Evolutionary conservation across 768 basidiomycete species (phyloP).

Genomic region (Trametes cingulata): DNA sequence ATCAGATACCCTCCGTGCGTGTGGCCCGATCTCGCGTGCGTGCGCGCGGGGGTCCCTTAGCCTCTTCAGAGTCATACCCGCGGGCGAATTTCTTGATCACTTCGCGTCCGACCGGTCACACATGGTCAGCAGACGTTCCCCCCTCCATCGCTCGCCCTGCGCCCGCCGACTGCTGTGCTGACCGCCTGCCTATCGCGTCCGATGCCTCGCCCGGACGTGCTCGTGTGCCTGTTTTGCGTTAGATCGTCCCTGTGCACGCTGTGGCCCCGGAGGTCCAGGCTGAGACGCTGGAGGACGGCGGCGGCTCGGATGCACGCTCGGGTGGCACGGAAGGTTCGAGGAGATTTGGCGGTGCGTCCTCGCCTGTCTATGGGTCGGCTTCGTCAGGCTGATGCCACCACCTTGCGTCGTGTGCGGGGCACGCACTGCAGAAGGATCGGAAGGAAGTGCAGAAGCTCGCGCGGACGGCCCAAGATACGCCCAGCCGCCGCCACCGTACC

Average conservation of each 20-base stretch:
- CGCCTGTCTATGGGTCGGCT: not conserved
- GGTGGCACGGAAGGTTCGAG: not conserved
- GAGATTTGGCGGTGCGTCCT: not conserved
- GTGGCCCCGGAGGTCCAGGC: not conserved
- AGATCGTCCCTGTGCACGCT: constrained; percentile 4
- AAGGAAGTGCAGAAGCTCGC: not conserved
- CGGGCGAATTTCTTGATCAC: constrained; percentile 48
- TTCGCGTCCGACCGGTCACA: constrained; percentile 79
- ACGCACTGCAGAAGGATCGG: not conserved
- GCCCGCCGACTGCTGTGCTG: not conserved
- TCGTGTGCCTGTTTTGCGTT: constrained; percentile 8
- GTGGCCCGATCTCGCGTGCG: not conserved
- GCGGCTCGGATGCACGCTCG: not conserved
- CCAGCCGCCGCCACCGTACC: constrained; percentile 51
- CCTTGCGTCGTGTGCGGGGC: not conserved
- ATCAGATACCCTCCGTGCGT: constrained; percentile 1
- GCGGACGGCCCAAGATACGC: constrained; percentile 33
- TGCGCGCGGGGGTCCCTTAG: constrained; percentile 35
- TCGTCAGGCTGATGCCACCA: not conserved
- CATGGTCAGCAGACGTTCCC: constrained; percentile 50
- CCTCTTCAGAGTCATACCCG: constrained; percentile 62
- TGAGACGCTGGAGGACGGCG: not conserved
- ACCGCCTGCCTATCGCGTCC: constrained; percentile 12
- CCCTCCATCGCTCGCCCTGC: constrained; percentile 1
- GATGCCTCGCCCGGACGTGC: not conserved